Conservation (phyloP, 2,329 filamentous ascomycete genomes). For the Alternaria incomplexa region DNA sequence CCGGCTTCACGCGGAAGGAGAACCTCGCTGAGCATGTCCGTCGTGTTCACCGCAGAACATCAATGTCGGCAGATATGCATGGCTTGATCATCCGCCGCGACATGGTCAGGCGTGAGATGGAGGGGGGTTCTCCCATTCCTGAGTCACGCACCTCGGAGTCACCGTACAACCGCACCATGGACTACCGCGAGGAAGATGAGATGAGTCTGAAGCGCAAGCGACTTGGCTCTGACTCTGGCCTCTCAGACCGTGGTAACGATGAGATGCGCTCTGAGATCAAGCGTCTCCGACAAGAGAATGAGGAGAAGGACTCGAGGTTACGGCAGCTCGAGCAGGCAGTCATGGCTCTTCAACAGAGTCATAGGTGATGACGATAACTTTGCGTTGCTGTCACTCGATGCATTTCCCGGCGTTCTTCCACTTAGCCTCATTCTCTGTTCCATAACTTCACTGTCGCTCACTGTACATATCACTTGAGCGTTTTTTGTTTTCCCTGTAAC, state of each 20-base stretch:
- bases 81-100: constrained; percentile 40
- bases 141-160: constrained; percentile 33
- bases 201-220: constrained; percentile 42
- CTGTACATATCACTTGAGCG: constrained; percentile 12
- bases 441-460: constrained; percentile 18
- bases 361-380: constrained; percentile 12
- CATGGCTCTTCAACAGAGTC: constrained; percentile 41
- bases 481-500: neutral
- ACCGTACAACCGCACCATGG: constrained; percentile 30
- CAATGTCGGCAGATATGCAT: constrained; percentile 45
- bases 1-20: constrained; percentile 90
- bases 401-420: neutral
- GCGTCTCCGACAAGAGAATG: constrained; percentile 49
- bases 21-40: constrained; percentile 93
- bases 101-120: constrained; percentile 22
- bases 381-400: neutral
- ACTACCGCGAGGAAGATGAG: constrained; percentile 35
- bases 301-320: constrained; percentile 49
- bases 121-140: constrained; percentile 25
- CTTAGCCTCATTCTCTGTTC: constrained; percentile 13
- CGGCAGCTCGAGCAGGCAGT: constrained; percentile 45
- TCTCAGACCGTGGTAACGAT: constrained; percentile 33
- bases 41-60: constrained; percentile 70
- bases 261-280: constrained; percentile 50
- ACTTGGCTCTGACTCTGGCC: constrained; percentile 32